Conservation (phyloP, 768 basidiomycete genomes). For the Leccinum disarticulatum region DNA sequence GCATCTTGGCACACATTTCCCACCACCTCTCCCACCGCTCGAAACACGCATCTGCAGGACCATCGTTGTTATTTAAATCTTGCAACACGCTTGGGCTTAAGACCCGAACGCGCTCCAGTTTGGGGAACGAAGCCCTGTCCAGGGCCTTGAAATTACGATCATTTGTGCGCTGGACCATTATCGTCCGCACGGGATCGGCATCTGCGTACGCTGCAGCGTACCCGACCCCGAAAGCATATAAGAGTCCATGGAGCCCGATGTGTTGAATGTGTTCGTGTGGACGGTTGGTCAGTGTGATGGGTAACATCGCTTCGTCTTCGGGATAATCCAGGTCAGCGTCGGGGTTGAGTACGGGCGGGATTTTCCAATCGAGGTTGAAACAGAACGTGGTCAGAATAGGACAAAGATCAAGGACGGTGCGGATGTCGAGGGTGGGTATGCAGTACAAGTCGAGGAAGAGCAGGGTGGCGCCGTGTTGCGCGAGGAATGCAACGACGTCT, state of each 20-base stretch:
- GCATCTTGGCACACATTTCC: conserved; percentile 46
- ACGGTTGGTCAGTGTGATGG: conserved; percentile 41
- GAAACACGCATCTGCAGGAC: conserved; percentile 43
- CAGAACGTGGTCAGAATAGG: conserved; percentile 60
- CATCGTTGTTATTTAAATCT: conserved; percentile 54
- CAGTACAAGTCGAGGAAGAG: conserved; percentile 66
- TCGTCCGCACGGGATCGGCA: conserved; percentile 43
- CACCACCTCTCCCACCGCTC: conserved; percentile 74
- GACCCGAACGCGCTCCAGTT: conserved; percentile 56
- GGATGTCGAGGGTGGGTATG: conserved; percentile 54
- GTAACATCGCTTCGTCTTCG: conserved; percentile 33
- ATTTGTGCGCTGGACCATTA: conserved; percentile 54
- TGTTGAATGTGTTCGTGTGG: conserved; percentile 59
- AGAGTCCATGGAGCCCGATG: conserved; percentile 69
- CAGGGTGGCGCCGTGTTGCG: conserved; percentile 54
- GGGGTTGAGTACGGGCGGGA: conserved; percentile 28
- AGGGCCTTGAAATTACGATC: conserved; percentile 61
- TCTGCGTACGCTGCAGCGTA: conserved; percentile 43
- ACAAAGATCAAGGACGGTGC: conserved; percentile 61
- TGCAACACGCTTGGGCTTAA: conserved; percentile 54
- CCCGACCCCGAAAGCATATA: conserved; percentile 68
- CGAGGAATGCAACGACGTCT: conserved; percentile 60
- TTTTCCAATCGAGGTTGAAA: conserved; percentile 77
- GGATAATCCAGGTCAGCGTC: conserved; percentile 17
- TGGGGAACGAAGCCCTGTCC: conserved; percentile 57